A percentile compares a stretch with the other conserved stretches of the same genome.
These are phyloP conservation scores for Tulasnella sp. DNA, from an alignment of 768 basidiomycete species.

Conservation along the genomic window DNA sequence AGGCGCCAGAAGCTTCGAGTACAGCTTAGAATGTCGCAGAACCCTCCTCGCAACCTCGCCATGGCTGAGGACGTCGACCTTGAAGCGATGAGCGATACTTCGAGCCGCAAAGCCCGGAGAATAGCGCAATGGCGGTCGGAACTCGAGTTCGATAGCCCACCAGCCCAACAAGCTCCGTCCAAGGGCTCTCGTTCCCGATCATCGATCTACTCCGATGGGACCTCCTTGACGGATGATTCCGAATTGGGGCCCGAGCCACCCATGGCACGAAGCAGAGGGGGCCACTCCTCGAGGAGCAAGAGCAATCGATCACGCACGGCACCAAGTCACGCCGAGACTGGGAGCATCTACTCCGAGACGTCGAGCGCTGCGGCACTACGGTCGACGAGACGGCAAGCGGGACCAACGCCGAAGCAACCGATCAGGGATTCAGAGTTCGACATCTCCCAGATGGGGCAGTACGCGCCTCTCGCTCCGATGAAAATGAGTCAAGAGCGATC, in stretches of 20 bases:
- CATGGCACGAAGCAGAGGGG: not conserved
- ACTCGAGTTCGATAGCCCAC: constrained; percentile 7
- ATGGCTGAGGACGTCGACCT: constrained; percentile 16
- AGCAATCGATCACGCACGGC: not conserved
- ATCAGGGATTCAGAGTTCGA: constrained; percentile 22
- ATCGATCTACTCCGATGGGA: constrained; percentile 6
- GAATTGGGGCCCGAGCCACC: not conserved
- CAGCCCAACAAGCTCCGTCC: not conserved
- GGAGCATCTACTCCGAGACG: constrained; percentile 19
- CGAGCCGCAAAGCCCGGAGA: not conserved
- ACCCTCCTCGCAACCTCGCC: not conserved
- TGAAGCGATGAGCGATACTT: constrained; percentile 6
- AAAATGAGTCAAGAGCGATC: not conserved
- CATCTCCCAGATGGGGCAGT: constrained; percentile 13
- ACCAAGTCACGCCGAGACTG: constrained; percentile 18
- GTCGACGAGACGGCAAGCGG: not conserved
- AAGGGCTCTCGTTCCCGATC: not conserved
- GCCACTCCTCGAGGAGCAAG: not conserved
- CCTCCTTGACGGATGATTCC: constrained; percentile 7
- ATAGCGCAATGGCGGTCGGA: constrained; percentile 22
- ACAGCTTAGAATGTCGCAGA: constrained; percentile 18
- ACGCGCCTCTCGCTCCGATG: not conserved
- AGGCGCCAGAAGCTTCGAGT: constrained; percentile 17
- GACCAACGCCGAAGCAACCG: constrained; percentile 24
- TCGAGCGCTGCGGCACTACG: not conserved